A percentile compares a stretch with the other conserved stretches of the same genome.
Conservation (phyloP, 495 filamentous ascomycete species). For the Penicillium nucicola region DNA sequence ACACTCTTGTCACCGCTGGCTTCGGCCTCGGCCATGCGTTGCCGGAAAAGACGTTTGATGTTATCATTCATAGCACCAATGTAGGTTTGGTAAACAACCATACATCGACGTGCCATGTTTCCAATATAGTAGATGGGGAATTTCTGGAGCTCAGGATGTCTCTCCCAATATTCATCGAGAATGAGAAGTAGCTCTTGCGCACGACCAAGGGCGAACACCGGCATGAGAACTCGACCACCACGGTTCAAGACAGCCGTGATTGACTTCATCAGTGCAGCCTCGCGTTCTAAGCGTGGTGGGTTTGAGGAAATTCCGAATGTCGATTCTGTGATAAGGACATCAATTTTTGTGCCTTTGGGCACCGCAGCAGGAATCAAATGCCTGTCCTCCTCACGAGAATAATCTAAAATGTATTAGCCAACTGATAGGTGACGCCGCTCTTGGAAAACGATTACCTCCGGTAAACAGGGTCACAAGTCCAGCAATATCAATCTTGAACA, state of each 20-base stretch:
- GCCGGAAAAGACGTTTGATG: constrained; percentile 85
- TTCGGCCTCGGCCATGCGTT: constrained; percentile 84
- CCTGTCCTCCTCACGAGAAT: constrained; percentile 88
- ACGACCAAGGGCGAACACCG: constrained; percentile 89
- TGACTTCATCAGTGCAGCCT: constrained; percentile 90
- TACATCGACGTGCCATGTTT: constrained; percentile 90
- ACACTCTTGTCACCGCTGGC: constrained; percentile 67
- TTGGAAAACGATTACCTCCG: constrained; percentile 35
- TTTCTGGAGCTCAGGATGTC: constrained; percentile 79
- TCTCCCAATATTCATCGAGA: constrained; percentile 93
- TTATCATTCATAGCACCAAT: constrained; percentile 98
- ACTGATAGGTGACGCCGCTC: neutral
- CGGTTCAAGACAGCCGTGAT: constrained; percentile 86
- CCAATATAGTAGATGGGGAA: constrained; percentile 96
- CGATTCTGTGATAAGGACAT: constrained; percentile 94
- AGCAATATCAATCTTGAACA: constrained; percentile 96
- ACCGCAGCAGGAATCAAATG: constrained; percentile 91
- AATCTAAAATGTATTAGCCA: constrained; percentile 52
- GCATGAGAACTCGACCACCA: constrained; percentile 89
- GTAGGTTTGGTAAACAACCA: constrained; percentile 98
- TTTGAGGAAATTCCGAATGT: constrained; percentile 94
- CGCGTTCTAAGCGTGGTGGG: constrained; percentile 81
- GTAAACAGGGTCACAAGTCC: constrained; percentile 96
- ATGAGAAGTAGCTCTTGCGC: constrained; percentile 94
- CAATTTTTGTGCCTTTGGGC: constrained; percentile 79